phyloP scores from a whole-genome alignment of 768 basidiomycete species.

The Rhodotorula sphaerocarpa region DNA sequence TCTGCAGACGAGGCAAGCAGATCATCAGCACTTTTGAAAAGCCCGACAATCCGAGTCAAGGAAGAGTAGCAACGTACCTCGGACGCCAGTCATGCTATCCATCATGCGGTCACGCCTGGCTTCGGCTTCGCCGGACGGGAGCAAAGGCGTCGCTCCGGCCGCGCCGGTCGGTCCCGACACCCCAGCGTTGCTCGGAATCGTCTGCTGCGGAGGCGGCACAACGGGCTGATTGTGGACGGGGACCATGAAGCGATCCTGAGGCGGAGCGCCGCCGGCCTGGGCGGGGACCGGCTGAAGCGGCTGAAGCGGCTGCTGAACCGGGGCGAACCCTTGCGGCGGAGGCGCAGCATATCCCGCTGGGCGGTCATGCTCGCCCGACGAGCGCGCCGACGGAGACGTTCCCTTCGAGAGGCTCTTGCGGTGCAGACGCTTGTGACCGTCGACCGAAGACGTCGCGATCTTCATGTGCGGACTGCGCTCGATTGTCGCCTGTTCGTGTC shows the following conservation, averaged over 20 bases:
- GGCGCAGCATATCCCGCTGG: not conserved
- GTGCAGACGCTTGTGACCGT: slow-evolving; percentile 23
- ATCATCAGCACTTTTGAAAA: too few species aligned
- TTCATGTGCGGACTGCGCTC: slow-evolving; percentile 21
- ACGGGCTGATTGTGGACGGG: not conserved
- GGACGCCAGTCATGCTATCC: slow-evolving; percentile 8
- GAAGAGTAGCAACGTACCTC: not conserved
- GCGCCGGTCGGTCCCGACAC: not conserved
- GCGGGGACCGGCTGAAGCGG: not conserved
- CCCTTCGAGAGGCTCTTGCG: slow-evolving; percentile 11
- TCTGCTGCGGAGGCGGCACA: not conserved
- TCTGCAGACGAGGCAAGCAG: not conserved
- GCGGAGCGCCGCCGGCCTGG: too few species aligned
- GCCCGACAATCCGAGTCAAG: too few species aligned
- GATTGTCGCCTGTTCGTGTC: slow-evolving; percentile 13
- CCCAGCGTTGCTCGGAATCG: not conserved
- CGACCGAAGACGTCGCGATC: slow-evolving; percentile 13
- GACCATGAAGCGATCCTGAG: not conserved
- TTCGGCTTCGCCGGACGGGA: slow-evolving; percentile 1
- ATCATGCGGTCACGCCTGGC: slow-evolving; percentile 21
- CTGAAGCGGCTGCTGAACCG: not conserved
- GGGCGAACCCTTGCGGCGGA: not conserved
- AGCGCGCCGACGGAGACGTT: not conserved
- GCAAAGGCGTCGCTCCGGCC: not conserved
- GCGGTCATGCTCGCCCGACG: not conserved